Evolutionary conservation across 2,329 filamentous ascomycete genomes (phyloP).

Genomic region (Ophiostoma himal-ulmi): DNA sequence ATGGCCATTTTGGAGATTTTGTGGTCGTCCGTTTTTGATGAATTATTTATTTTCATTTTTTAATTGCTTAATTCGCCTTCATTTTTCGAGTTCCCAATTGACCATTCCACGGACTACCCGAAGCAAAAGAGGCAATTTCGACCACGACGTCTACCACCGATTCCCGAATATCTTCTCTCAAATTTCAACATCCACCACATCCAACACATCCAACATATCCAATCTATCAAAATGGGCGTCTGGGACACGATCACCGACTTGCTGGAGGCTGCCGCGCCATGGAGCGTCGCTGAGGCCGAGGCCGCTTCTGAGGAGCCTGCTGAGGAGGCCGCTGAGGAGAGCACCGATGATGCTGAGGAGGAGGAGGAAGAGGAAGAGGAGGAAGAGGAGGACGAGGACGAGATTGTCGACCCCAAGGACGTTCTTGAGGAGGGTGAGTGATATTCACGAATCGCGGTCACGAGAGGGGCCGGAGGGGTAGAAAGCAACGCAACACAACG

Average conservation of each 20-base stretch:
- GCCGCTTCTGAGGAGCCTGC: conserved; percentile 52
- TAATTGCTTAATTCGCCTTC: conserved; percentile 5
- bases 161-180: background rate
- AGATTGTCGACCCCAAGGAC: conserved; percentile 80
- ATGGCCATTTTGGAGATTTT: conserved; percentile 12
- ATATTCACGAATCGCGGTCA: background rate
- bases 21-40: conserved; percentile 6
- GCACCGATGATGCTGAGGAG: conserved; percentile 48
- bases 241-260: conserved; percentile 60
- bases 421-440: conserved; percentile 75
- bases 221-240: conserved; percentile 49
- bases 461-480: conserved; percentile 1
- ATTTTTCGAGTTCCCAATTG: conserved; percentile 15
- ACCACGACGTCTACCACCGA: conserved; percentile 1
- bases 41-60: conserved; percentile 15
- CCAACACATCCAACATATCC: background rate
- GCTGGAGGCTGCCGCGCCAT: conserved; percentile 59
- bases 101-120: conserved; percentile 21
- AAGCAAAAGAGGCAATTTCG: conserved; percentile 3
- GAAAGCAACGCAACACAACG: no score
- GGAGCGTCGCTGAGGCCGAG: conserved; percentile 60
- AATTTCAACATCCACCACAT: background rate
- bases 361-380: conserved; percentile 53
- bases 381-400: conserved; percentile 69
- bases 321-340: conserved; percentile 38